phyloP scores from a whole-genome alignment of 2,329 filamentous ascomycete genomes.

The Huntiella moniliformis region DNA sequence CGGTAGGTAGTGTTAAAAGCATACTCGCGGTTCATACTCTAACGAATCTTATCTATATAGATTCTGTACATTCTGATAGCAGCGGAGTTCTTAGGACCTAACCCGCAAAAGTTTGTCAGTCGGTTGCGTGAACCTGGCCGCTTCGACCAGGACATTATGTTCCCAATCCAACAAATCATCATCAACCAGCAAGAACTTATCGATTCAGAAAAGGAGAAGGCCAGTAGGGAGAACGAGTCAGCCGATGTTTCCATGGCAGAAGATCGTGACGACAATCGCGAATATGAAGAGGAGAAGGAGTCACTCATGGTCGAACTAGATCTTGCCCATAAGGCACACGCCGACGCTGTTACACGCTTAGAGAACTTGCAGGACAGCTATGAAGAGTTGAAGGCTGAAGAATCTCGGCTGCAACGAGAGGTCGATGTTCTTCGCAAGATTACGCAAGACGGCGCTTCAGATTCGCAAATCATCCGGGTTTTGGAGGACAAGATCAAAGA shows the following conservation, averaged over 20 bases:
- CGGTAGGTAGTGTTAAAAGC: constrained; percentile 21
- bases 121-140: constrained; percentile 20
- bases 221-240: constrained; percentile 5
- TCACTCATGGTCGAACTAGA: constrained; percentile 32
- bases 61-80: constrained; percentile 43
- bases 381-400: constrained; percentile 45
- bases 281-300: constrained; percentile 36
- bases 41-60: constrained; percentile 17
- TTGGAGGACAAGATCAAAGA: constrained; percentile 41
- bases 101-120: constrained; percentile 33
- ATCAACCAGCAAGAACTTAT: constrained; percentile 22
- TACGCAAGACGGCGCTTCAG: constrained; percentile 32
- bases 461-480: constrained; percentile 31
- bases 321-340: constrained; percentile 34
- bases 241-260: constrained; percentile 22
- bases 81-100: constrained; percentile 40
- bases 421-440: constrained; percentile 31
- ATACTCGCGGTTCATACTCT: background rate
- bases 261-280: constrained; percentile 33
- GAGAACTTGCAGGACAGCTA: constrained; percentile 42
- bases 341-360: constrained; percentile 39
- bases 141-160: constrained; percentile 25
- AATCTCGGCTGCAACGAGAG: constrained; percentile 36
- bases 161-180: constrained; percentile 27
- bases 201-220: constrained; percentile 15